These are phyloP conservation scores for Citrullus mucosospermus DNA, from an alignment of 306 rosid genomes.

Conservation along the genomic window DNA sequence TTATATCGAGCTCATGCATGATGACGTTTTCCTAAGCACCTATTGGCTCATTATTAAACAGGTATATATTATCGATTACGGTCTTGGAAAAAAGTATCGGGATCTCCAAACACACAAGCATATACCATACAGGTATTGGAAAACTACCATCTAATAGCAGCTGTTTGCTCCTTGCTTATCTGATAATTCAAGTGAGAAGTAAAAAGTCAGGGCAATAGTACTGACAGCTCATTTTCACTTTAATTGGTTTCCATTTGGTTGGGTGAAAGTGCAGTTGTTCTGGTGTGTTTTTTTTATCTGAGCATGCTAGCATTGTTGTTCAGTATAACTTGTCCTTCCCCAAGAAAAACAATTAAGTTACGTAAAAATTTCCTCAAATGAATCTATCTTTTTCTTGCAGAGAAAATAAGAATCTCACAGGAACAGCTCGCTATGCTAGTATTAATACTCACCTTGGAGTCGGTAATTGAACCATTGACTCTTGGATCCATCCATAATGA, in stretches of 20 bases:
- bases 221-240: background rate
- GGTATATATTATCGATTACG: slow-evolving; percentile 89
- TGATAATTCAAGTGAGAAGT: background rate
- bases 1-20: slow-evolving; percentile 19
- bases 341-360: background rate
- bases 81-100: slow-evolving; percentile 92
- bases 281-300: background rate
- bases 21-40: background rate
- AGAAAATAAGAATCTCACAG: slow-evolving; percentile 98
- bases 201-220: background rate
- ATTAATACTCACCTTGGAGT: slow-evolving; percentile 98
- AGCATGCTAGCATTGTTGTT: background rate
- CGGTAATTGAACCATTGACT: slow-evolving; percentile 42
- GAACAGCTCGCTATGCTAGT: slow-evolving; percentile 99
- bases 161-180: slow-evolving; percentile 7
- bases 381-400: slow-evolving; percentile 32
- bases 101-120: slow-evolving; percentile 98
- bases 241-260: background rate
- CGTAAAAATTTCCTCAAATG: background rate
- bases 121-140: slow-evolving; percentile 85
- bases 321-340: background rate
- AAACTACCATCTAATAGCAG: slow-evolving; percentile 1
- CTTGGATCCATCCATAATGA: background rate
- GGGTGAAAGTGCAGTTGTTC: background rate
- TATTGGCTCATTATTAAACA: slow-evolving; percentile 20